Percentiles rank a stretch among this genome's conserved stretches.
phyloP scores from a whole-genome alignment of 148 eudicot species.

The Persicaria maculosa region DNA sequence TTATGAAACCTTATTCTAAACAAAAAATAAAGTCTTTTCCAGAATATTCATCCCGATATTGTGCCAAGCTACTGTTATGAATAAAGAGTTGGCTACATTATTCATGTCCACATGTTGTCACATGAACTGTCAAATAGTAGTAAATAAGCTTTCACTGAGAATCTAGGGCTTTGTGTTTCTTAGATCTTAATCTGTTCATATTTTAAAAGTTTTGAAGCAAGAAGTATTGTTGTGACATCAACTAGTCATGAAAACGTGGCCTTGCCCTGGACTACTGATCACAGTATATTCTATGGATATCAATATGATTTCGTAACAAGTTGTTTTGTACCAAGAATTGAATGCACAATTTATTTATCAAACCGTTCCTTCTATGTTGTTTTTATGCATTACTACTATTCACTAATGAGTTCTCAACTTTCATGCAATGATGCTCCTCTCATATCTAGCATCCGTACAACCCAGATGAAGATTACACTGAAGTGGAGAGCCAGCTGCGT shows the following conservation, averaged over 20 bases:
- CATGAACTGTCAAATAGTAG: background rate
- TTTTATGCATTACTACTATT: slow-evolving; percentile 3
- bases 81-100: background rate
- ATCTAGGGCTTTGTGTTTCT: background rate
- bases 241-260: background rate
- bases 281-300: background rate
- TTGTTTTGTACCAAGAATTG: background rate
- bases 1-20: background rate
- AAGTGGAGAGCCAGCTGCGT: slow-evolving; percentile 65
- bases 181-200: background rate
- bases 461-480: slow-evolving; percentile 91
- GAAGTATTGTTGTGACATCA: background rate
- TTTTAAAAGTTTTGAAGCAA: background rate
- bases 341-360: background rate
- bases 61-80: background rate
- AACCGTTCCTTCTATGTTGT: background rate
- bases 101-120: background rate
- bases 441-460: slow-evolving; percentile 60
- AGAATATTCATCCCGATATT: background rate
- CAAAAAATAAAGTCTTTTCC: background rate
- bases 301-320: no score
- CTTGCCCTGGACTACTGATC: background rate
- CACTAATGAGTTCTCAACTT: slow-evolving; percentile 9
- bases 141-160: background rate
- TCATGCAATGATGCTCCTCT: background rate